phyloP scores from a whole-genome alignment of 495 filamentous ascomycete genomes.

The Rhypophila decipiens region DNA sequence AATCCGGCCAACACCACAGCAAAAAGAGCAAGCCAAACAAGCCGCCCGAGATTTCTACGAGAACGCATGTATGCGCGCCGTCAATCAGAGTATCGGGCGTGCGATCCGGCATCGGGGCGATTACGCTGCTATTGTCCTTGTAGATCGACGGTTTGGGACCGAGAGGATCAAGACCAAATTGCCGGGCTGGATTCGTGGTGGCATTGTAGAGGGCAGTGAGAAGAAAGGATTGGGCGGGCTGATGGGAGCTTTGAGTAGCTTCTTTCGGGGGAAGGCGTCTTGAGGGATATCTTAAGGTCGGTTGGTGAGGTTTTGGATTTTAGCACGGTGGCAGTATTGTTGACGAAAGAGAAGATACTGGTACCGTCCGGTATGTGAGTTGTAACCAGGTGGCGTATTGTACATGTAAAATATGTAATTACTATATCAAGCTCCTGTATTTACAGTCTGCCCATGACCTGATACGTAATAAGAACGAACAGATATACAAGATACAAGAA shows the following conservation, averaged over 20 bases:
- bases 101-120: slow-evolving; percentile 84
- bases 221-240: slow-evolving; percentile 45
- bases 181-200: slow-evolving; percentile 77
- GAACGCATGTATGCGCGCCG: slow-evolving; percentile 91
- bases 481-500: too few relatives aligned
- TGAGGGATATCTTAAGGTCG: neutral
- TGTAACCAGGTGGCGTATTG: too few relatives aligned
- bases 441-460: too few relatives aligned
- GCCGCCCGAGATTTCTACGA: slow-evolving; percentile 82
- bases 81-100: slow-evolving; percentile 92
- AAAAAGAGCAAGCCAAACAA: slow-evolving; percentile 46
- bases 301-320: neutral
- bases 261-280: slow-evolving; percentile 46
- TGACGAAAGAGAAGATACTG: too few relatives aligned
- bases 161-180: slow-evolving; percentile 69
- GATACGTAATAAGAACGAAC: too few relatives aligned
- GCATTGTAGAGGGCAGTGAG: slow-evolving; percentile 43
- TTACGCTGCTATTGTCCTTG: slow-evolving; percentile 82
- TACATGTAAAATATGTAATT: too few relatives aligned
- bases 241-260: slow-evolving; percentile 48
- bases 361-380: too few relatives aligned
- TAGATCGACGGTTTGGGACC: slow-evolving; percentile 70
- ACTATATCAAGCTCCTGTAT: too few relatives aligned
- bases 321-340: neutral
- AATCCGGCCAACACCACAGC: slow-evolving; percentile 6